Evolutionary conservation across 2,329 filamentous ascomycete genomes (phyloP).

Genomic region (Talaromyces pinophilus): DNA sequence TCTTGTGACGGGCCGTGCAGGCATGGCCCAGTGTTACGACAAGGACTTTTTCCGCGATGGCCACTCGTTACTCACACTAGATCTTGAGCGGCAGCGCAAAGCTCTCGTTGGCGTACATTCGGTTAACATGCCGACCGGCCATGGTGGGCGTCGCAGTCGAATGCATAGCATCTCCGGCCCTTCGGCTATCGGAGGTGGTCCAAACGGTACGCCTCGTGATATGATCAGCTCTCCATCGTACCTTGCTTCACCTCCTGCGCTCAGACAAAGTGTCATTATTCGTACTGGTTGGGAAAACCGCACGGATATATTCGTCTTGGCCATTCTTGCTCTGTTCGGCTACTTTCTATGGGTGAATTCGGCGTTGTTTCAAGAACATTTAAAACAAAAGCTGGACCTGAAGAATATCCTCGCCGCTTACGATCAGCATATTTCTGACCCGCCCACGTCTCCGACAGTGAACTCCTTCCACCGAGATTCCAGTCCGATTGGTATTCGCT

Average conservation of each 20-base stretch:
- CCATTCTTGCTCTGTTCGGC: constrained; percentile 43
- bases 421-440: constrained; percentile 39
- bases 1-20: constrained; percentile 71
- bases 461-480: constrained; percentile 33
- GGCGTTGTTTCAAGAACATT: constrained; percentile 42
- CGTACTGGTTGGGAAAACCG: constrained; percentile 50
- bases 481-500: constrained; percentile 26
- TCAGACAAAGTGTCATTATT: constrained; percentile 47
- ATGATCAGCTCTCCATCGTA: constrained; percentile 39
- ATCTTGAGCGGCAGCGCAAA: constrained; percentile 55
- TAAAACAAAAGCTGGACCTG: constrained; percentile 48
- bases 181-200: constrained; percentile 32
- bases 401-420: constrained; percentile 48
- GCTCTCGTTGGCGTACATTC: constrained; percentile 72
- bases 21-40: constrained; percentile 59
- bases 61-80: constrained; percentile 42
- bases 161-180: constrained; percentile 51
- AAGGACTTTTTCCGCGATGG: constrained; percentile 49
- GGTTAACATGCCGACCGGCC: constrained; percentile 45
- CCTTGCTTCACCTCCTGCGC: constrained; percentile 41
- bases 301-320: constrained; percentile 46
- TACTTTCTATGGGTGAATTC: constrained; percentile 48
- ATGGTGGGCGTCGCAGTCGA: constrained; percentile 37
- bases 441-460: constrained; percentile 43
- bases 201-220: constrained; percentile 44